Base-by-base conservation (phyloP, 306 rosid species). In the Glycine latifolia region DNA sequence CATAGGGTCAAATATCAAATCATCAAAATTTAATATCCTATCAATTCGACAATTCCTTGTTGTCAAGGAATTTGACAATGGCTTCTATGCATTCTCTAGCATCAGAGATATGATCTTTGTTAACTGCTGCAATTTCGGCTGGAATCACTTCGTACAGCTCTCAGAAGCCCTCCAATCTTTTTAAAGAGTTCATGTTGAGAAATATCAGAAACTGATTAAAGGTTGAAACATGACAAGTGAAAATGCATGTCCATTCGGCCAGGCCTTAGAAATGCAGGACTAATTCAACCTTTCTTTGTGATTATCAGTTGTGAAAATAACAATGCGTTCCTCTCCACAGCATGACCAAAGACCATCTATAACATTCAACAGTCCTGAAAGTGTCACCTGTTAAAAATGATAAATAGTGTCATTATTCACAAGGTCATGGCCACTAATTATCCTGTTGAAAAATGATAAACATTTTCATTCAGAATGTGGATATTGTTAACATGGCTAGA, bases 211-310 rank as follows among this genome's bases (percentile, higher is more conserved):
- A 20, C 20, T 20, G 20, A 20, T 20, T 20, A 20, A 4, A 73
- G 81, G 50, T 84, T 86, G 73, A 91, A 85, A 10, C 78, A 78
- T 48, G 83, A 78, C 72, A 78, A 55, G 55, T 83, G 65, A 73
- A 91, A 67, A 8, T 88, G 89, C 88, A 85, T 79, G 69, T 89
- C 95, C 89, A 87, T 91, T 7, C 87, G 59, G 2, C 91, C 90
- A 26, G 89, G 90, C 20, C 20, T 20, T 20, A 20, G 20, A 1
- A 20, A 20, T 20, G 20, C 20, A 20, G 20, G 20, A 20, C 1
- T 56, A 56, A 15, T 88, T 88, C 10, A 85, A 77, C 52, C 69
- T 82, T 6, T 82, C 89, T 48, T 82, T 88, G 68, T 88, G 80
- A 47, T 86, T 4, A 5, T 43, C 5, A 82, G 8, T 86, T 88